phyloP scores from a whole-genome alignment of 257 asterid species.

The Dorcoceras hygrometricum region DNA sequence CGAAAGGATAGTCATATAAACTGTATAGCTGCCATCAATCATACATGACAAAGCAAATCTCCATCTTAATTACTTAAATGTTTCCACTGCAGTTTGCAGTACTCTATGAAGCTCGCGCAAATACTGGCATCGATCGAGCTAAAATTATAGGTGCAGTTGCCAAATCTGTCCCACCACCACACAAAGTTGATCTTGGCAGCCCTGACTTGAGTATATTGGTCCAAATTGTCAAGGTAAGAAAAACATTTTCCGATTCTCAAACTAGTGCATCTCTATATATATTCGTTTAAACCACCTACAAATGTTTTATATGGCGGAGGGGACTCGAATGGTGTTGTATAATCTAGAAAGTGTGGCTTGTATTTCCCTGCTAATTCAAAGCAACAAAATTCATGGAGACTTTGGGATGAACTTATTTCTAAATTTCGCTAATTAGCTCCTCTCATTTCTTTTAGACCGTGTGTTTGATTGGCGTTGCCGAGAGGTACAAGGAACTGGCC shows the following conservation, averaged over 20 bases:
- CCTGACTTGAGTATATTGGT: constrained; percentile 78
- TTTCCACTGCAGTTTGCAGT: constrained; percentile 66
- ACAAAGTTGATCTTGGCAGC: constrained; percentile 82
- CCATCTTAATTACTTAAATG: constrained; percentile 5
- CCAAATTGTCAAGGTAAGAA: constrained; percentile 79
- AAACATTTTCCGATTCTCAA: not conserved
- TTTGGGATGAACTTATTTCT: not conserved
- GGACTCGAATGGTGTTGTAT: not conserved
- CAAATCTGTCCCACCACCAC: constrained; percentile 65
- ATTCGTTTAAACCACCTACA: not conserved
- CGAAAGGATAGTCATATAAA: not conserved
- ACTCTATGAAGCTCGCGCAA: constrained; percentile 89
- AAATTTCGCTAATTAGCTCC: not conserved
- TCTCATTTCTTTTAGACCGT: constrained; percentile 55
- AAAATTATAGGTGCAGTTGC: constrained; percentile 86
- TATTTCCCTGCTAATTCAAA: not conserved
- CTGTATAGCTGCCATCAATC: not conserved
- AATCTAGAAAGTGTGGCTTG: not conserved
- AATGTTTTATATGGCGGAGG: not conserved
- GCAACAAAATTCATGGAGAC: not conserved
- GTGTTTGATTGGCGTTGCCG: constrained; percentile 91
- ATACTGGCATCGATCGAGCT: constrained; percentile 73
- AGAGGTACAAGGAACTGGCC: constrained; percentile 87
- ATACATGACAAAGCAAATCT: not conserved
- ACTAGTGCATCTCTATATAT: not conserved